These are phyloP conservation scores for Leonotis leonurus DNA, from an alignment of 257 asterid genomes.

Conservation along the genomic window DNA sequence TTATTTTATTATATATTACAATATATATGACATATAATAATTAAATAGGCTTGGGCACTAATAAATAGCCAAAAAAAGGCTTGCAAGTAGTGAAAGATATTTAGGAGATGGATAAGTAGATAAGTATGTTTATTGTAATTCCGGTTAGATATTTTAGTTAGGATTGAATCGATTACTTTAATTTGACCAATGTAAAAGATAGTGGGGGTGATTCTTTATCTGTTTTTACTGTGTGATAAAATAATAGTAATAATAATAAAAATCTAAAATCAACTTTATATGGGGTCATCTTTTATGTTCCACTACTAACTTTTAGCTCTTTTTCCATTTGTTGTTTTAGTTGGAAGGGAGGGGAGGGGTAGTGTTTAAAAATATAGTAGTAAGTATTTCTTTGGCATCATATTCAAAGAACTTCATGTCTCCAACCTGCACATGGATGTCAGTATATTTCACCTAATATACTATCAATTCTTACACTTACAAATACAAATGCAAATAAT, in stretches of 20 bases:
- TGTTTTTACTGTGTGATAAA: too few species aligned
- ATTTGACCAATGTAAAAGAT: neutral
- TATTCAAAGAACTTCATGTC: neutral
- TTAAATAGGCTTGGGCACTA: too few species aligned
- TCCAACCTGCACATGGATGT: slow-evolving; percentile 3
- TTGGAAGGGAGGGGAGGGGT: neutral
- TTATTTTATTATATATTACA: neutral
- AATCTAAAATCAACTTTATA: neutral
- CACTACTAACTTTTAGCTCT: neutral
- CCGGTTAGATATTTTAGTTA: neutral
- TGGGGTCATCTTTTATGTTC: slow-evolving; percentile 4
- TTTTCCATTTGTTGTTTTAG: neutral
- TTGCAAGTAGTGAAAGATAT: too few species aligned
- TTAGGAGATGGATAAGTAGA: too few species aligned
- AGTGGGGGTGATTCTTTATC: neutral
- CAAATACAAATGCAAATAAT: too few species aligned
- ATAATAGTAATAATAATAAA: too few species aligned
- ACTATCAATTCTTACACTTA: too few species aligned
- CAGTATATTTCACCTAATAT: neutral
- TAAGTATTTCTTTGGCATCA: slow-evolving; percentile 2
- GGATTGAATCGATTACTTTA: neutral
- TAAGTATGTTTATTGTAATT: too few species aligned
- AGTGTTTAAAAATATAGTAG: neutral
- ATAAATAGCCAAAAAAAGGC: too few species aligned
- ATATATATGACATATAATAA: neutral